Evolutionary conservation across 345 rosid genomes (phyloP).

Genomic region (Erysimum cheiranthoides): DNA sequence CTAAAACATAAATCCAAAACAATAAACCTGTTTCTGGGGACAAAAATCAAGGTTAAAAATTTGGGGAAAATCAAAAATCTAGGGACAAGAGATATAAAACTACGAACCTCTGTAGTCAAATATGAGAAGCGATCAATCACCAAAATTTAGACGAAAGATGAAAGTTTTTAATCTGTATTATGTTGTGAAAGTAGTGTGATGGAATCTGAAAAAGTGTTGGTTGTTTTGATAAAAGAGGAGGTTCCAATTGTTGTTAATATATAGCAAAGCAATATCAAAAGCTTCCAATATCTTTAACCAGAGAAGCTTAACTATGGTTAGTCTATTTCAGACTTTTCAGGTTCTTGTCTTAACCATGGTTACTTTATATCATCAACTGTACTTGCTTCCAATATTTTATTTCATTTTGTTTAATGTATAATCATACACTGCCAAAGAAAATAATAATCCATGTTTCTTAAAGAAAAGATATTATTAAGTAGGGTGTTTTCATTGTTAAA

Average conservation of each 20-base stretch:
- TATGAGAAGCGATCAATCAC: slow-evolving; percentile 22
- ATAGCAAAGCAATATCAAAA: slow-evolving; percentile 28
- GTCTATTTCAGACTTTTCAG: slow-evolving; percentile 27
- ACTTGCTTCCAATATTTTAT: slow-evolving; percentile 27
- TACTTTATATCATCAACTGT: slow-evolving; percentile 68
- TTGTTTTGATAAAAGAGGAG: slow-evolving; percentile 11
- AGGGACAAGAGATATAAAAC: neutral
- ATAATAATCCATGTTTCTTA: slow-evolving; percentile 10
- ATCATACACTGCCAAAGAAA: slow-evolving; percentile 22
- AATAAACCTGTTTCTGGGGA: neutral
- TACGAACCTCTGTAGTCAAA: slow-evolving; percentile 30
- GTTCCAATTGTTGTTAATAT: slow-evolving; percentile 25
- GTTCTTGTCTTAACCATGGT: slow-evolving; percentile 52
- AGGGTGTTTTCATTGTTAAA: neutral
- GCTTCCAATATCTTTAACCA: slow-evolving; percentile 41
- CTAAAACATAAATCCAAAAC: slow-evolving; percentile 18
- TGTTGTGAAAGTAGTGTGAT: slow-evolving; percentile 19
- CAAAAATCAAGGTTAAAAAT: slow-evolving; percentile 6
- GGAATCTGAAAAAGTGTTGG: slow-evolving; percentile 37
- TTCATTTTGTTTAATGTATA: slow-evolving; percentile 13
- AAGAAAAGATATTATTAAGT: slow-evolving; percentile 1
- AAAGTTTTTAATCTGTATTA: neutral
- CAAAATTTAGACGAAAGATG: slow-evolving; percentile 3
- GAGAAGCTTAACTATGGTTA: slow-evolving; percentile 58
- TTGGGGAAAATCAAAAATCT: neutral